phyloP scores from a whole-genome alignment of 2,329 filamentous ascomycete species.

The Paraconiothyrium sp. region DNA sequence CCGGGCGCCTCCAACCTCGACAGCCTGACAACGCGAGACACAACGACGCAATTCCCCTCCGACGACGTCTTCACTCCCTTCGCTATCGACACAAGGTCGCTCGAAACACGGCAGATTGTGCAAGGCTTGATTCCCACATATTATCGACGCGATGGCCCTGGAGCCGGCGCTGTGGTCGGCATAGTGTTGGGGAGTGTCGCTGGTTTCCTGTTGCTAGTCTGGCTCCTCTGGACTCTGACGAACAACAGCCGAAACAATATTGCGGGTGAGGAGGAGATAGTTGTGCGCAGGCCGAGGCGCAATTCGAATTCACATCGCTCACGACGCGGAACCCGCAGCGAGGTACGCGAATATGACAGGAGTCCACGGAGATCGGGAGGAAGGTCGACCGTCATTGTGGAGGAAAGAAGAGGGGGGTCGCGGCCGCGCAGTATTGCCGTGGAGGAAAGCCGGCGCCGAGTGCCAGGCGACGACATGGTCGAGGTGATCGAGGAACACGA shows the following conservation, averaged over 20 bases:
- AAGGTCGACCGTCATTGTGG: slow-evolving; percentile 50
- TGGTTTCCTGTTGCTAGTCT: slow-evolving; percentile 63
- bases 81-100: slow-evolving; percentile 23
- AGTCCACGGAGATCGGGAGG: slow-evolving; percentile 44
- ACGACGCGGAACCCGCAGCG: slow-evolving; percentile 39
- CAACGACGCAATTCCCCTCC: slow-evolving; percentile 25
- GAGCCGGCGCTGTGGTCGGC: slow-evolving; percentile 67
- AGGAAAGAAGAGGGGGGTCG: slow-evolving; percentile 42
- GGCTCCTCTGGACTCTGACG: slow-evolving; percentile 58
- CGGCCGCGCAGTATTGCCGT: slow-evolving; percentile 53
- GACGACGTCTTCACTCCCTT: slow-evolving; percentile 21
- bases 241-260: slow-evolving; percentile 50
- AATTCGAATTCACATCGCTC: slow-evolving; percentile 38
- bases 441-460: slow-evolving; percentile 51
- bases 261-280: slow-evolving; percentile 66
- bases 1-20: slow-evolving; percentile 27
- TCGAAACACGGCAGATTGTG: slow-evolving; percentile 32
- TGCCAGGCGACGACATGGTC: slow-evolving; percentile 63
- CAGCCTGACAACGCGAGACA: slow-evolving; percentile 30
- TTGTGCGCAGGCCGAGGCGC: slow-evolving; percentile 52
- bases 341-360: slow-evolving; percentile 47
- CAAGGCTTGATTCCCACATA: slow-evolving; percentile 66
- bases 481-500: slow-evolving; percentile 68
- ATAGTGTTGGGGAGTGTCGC: slow-evolving; percentile 66
- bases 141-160: slow-evolving; percentile 65